Conservation (phyloP, 2,329 filamentous ascomycete genomes). For the Pseudogymnoascus sp. region DNA sequence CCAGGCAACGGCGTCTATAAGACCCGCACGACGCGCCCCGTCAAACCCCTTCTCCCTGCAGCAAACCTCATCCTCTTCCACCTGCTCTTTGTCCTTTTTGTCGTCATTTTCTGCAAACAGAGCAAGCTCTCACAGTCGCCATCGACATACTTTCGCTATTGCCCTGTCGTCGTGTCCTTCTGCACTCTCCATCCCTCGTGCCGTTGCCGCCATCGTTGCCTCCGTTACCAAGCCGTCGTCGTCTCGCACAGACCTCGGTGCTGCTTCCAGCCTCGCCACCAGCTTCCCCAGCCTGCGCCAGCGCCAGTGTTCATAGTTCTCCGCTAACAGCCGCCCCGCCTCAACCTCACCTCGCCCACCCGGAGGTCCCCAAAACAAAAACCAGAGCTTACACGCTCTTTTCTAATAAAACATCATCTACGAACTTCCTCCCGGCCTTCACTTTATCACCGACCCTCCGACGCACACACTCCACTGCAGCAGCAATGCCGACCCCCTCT, state of each 20-base stretch:
- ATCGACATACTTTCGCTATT: not conserved
- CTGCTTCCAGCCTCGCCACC: not conserved
- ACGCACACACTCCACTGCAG: not conserved
- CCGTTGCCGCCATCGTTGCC: not conserved
- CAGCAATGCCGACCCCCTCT: conserved; percentile 26
- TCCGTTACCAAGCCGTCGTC: not conserved
- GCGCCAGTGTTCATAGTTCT: conserved; percentile 4
- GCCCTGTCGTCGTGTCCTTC: not conserved
- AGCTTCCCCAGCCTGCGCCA: not conserved
- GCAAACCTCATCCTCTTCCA: not conserved
- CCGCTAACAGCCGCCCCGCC: conserved; percentile 4
- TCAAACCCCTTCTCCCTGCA: not conserved
- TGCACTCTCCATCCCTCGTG: not conserved
- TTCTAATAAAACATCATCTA: conserved; percentile 5
- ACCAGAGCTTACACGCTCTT: conserved; percentile 1
- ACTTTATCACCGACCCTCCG: not conserved
- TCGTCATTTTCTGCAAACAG: not conserved
- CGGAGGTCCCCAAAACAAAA: not conserved
- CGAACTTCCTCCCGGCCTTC: conserved; percentile 4
- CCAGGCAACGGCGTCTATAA: conserved; percentile 5
- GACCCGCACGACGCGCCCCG: not conserved
- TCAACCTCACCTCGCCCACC: not conserved
- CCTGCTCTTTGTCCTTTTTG: not conserved
- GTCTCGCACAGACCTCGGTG: conserved; percentile 4
- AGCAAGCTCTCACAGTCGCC: not conserved